phyloP scores from a whole-genome alignment of 2,329 filamentous ascomycete species.

The Xylariales sp. region DNA sequence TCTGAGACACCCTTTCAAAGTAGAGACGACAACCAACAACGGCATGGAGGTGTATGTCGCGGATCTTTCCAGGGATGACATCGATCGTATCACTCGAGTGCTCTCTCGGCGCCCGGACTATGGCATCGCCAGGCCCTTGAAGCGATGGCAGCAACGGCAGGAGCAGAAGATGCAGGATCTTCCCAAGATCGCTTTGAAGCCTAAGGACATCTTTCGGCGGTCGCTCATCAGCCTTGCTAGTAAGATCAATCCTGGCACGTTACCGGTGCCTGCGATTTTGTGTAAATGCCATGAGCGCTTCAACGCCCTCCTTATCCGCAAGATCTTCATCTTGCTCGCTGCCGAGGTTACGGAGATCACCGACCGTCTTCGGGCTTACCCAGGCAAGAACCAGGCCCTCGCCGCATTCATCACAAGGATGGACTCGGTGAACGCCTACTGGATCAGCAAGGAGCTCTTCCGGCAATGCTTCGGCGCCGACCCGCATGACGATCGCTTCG shows the following conservation, averaged over 20 bases:
- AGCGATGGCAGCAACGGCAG: constrained; percentile 33
- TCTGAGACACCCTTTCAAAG: too few relatives aligned
- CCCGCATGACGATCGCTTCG: constrained; percentile 23
- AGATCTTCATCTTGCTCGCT: constrained; percentile 36
- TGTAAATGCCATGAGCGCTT: constrained; percentile 37
- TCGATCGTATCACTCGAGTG: constrained; percentile 30
- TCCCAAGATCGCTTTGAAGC: constrained; percentile 19
- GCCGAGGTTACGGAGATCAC: constrained; percentile 34
- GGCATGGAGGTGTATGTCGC: constrained; percentile 21
- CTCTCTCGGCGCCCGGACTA: constrained; percentile 32
- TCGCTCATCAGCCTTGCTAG: constrained; percentile 28
- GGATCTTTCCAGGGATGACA: constrained; percentile 20
- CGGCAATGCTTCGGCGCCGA: constrained; percentile 25
- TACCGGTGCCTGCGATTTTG: constrained; percentile 30
- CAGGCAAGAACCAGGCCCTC: constrained; percentile 14
- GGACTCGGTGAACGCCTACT: constrained; percentile 31
- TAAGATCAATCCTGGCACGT: constrained; percentile 18
- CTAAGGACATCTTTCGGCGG: constrained; percentile 27
- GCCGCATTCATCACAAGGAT: constrained; percentile 28
- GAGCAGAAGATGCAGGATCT: constrained; percentile 24
- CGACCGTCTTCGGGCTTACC: constrained; percentile 23
- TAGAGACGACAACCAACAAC: too few relatives aligned
- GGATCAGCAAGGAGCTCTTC: constrained; percentile 34
- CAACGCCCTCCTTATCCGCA: constrained; percentile 38
- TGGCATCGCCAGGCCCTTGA: constrained; percentile 25